These are phyloP conservation scores for Kwoniella europaea DNA, from an alignment of 768 basidiomycete species.

Conservation along the genomic window DNA sequence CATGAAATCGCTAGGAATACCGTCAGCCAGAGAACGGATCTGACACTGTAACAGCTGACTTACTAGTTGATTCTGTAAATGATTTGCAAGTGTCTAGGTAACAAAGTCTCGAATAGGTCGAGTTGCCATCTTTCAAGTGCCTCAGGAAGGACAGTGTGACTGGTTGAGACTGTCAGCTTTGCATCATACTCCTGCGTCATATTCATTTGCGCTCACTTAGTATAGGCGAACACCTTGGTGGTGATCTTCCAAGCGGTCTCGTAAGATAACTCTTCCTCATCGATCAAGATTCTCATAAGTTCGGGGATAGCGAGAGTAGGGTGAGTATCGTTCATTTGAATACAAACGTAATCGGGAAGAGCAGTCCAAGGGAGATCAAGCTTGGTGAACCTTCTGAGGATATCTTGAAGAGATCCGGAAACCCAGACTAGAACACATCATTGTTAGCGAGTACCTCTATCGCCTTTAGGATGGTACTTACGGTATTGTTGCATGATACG, in stretches of 20 bases:
- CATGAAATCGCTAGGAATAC: conserved; percentile 53
- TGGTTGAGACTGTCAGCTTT: conserved; percentile 22
- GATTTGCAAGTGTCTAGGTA: conserved; percentile 67
- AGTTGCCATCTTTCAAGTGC: conserved; percentile 81
- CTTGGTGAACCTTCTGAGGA: conserved; percentile 84
- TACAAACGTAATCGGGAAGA: conserved; percentile 83
- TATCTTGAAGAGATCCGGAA: conserved; percentile 77
- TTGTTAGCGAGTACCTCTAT: neutral
- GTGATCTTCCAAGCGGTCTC: conserved; percentile 84
- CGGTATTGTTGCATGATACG: conserved; percentile 97
- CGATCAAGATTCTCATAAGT: conserved; percentile 81
- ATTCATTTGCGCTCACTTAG: conserved; percentile 67
- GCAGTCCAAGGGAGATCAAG: conserved; percentile 76
- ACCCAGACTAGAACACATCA: conserved; percentile 64
- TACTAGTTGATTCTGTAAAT: conserved; percentile 51
- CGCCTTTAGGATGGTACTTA: conserved; percentile 41
- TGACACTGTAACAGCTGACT: conserved; percentile 1
- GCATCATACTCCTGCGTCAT: neutral
- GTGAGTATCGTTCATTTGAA: conserved; percentile 84
- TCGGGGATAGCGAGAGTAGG: conserved; percentile 94
- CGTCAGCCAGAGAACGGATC: neutral
- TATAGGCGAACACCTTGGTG: conserved; percentile 91
- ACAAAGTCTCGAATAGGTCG: conserved; percentile 77
- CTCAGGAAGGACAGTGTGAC: conserved; percentile 72
- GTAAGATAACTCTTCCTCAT: conserved; percentile 89